phyloP scores from a whole-genome alignment of 148 eudicot genomes.

The Rheum nobile region DNA sequence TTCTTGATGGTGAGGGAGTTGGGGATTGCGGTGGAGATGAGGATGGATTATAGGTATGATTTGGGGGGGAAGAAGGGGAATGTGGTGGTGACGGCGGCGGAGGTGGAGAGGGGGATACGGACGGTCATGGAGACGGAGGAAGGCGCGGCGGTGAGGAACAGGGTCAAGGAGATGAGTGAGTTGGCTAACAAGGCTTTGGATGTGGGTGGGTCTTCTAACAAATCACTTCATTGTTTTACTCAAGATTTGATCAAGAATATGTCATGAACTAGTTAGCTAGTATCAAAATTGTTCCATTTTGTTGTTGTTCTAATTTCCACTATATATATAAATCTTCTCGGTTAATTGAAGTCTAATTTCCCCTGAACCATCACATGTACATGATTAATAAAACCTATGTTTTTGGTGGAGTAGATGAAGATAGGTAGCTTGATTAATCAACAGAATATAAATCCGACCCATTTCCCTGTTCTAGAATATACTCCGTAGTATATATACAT shows the following conservation, averaged over 20 bases:
- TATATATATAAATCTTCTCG: no score
- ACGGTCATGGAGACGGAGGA: not conserved
- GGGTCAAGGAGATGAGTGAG: not conserved
- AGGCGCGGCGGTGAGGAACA: not conserved
- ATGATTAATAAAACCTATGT: no score
- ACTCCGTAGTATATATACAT: no score
- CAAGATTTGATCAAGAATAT: not conserved
- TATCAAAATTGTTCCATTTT: no score
- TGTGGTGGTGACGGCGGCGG: not conserved
- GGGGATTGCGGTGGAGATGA: not conserved
- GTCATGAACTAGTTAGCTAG: no score
- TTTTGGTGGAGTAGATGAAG: no score
- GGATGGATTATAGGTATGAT: not conserved
- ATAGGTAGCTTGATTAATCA: no score
- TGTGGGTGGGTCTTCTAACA: not conserved
- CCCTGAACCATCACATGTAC: no score
- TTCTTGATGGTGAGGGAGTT: not conserved
- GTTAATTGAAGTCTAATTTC: no score
- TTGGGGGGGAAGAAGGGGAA: not conserved
- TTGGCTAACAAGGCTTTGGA: not conserved
- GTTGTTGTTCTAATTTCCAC: no score
- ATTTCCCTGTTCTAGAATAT: no score
- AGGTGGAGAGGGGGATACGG: not conserved
- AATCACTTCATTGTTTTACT: not conserved
- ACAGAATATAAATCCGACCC: no score